phyloP scores from a whole-genome alignment of 192 early-diverging fungal genomes.

The Coemansia sp. region DNA sequence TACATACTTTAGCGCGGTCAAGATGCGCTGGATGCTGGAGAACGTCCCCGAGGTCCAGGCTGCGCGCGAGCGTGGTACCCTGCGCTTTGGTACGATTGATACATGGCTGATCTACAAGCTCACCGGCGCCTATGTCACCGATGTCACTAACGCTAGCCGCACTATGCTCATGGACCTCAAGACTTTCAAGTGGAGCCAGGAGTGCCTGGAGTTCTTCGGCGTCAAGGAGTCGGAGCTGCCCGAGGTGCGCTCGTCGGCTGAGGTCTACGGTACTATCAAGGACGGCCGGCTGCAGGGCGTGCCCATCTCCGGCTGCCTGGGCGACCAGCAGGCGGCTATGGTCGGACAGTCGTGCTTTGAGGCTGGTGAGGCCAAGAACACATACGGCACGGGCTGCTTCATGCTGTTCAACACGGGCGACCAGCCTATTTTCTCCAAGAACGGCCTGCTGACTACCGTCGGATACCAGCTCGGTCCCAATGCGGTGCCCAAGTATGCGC shows the following conservation, averaged over 20 bases:
- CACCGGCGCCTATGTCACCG: slow-evolving; percentile 88
- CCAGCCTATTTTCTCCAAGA: slow-evolving; percentile 72
- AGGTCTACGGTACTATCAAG: slow-evolving; percentile 69
- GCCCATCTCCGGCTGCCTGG: slow-evolving; percentile 86
- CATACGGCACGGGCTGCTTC: slow-evolving; percentile 96
- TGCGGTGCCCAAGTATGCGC: slow-evolving; percentile 74
- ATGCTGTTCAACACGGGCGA: slow-evolving; percentile 93
- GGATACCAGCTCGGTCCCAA: slow-evolving; percentile 83
- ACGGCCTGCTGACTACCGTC: slow-evolving; percentile 88
- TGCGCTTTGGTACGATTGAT: slow-evolving; percentile 91
- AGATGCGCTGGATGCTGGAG: slow-evolving; percentile 91
- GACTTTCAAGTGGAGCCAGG: slow-evolving; percentile 78
- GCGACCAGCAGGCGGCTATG: slow-evolving; percentile 94
- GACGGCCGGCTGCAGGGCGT: slow-evolving; percentile 68
- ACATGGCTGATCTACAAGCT: slow-evolving; percentile 95
- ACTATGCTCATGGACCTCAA: slow-evolving; percentile 95
- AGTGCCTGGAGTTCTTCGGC: slow-evolving; percentile 78
- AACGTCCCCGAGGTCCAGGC: slow-evolving; percentile 72
- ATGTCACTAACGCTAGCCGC: slow-evolving; percentile 92
- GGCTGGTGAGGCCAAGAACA: slow-evolving; percentile 90
- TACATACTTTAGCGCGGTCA: slow-evolving; percentile 92
- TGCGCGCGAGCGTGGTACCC: slow-evolving; percentile 70
- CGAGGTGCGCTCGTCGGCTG: slow-evolving; percentile 79
- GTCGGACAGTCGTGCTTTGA: slow-evolving; percentile 94
- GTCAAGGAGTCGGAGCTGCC: slow-evolving; percentile 68